phyloP scores from a whole-genome alignment of 1,139 yeast genomes.

The Taiozyma sp. region DNA sequence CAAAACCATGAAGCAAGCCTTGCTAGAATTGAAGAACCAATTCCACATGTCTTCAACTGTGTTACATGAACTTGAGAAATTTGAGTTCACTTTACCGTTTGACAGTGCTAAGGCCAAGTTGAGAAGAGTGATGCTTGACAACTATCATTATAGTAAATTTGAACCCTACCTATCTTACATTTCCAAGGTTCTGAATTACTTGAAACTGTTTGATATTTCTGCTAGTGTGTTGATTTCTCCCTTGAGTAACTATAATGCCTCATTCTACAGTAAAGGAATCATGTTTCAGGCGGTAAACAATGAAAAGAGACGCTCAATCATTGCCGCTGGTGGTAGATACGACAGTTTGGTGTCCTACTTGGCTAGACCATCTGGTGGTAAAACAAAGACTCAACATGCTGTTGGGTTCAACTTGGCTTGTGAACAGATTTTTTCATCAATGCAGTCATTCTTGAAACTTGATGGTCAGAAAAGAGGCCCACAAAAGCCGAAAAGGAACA shows the following conservation, averaged over 20 bases:
- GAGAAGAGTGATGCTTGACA: slow-evolving; percentile 68
- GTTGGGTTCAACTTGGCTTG: slow-evolving; percentile 83
- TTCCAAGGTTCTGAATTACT: slow-evolving; percentile 47
- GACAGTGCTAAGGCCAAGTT: slow-evolving; percentile 60
- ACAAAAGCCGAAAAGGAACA: slow-evolving; percentile 25
- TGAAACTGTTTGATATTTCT: slow-evolving; percentile 57
- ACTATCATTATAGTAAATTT: slow-evolving; percentile 52
- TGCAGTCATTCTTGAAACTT: slow-evolving; percentile 39
- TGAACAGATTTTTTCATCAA: slow-evolving; percentile 49
- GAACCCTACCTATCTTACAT: slow-evolving; percentile 62
- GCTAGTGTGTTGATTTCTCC: slow-evolving; percentile 55
- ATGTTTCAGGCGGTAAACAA: slow-evolving; percentile 86
- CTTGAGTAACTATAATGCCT: slow-evolving; percentile 73
- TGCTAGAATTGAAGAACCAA: slow-evolving; percentile 60
- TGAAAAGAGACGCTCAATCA: slow-evolving; percentile 42
- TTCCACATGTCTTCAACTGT: slow-evolving; percentile 78
- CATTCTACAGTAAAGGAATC: slow-evolving; percentile 72
- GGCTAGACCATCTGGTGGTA: slow-evolving; percentile 44
- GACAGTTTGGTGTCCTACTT: slow-evolving; percentile 65
- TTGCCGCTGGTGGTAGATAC: slow-evolving; percentile 93
- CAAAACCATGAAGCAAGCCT: slow-evolving; percentile 60
- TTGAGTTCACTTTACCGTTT: slow-evolving; percentile 69
- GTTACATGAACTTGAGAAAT: slow-evolving; percentile 72
- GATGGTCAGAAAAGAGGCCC: slow-evolving; percentile 23
- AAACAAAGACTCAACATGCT: slow-evolving; percentile 48